phyloP scores from a whole-genome alignment of 192 early-diverging fungal species.

The Allomyces macrogynus region DNA sequence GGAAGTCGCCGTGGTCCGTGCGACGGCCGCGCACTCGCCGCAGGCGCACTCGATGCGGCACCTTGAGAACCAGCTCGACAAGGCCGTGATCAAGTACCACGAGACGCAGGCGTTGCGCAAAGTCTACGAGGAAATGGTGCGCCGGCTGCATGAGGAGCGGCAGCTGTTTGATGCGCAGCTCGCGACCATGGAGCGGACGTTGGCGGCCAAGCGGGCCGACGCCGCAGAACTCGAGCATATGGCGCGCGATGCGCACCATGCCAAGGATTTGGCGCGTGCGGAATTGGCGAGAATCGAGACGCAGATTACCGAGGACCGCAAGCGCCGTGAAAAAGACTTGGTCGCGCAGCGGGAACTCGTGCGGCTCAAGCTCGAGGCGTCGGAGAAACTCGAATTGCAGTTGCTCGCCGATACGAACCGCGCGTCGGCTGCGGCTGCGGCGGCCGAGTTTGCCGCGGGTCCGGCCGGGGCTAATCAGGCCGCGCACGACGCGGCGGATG shows the following conservation, averaged over 20 bases:
- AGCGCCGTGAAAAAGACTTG: slow-evolving; percentile 35
- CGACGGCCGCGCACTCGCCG: slow-evolving; percentile 21
- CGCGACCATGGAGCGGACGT: slow-evolving; percentile 33
- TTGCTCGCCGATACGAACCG: not conserved
- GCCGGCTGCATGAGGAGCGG: slow-evolving; percentile 34
- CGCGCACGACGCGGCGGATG: slow-evolving; percentile 30
- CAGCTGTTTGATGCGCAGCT: slow-evolving; percentile 38
- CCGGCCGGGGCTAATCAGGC: slow-evolving; percentile 16
- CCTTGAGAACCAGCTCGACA: slow-evolving; percentile 38
- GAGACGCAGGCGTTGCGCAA: slow-evolving; percentile 39
- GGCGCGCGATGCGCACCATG: slow-evolving; percentile 38
- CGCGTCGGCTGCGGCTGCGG: not conserved
- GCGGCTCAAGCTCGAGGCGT: slow-evolving; percentile 30
- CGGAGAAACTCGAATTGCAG: slow-evolving; percentile 2
- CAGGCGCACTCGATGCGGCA: slow-evolving; percentile 36
- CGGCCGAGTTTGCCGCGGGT: not conserved
- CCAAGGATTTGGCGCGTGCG: slow-evolving; percentile 33
- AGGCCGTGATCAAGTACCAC: slow-evolving; percentile 43
- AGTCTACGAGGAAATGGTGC: slow-evolving; percentile 38
- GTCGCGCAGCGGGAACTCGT: slow-evolving; percentile 27
- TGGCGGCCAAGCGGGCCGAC: slow-evolving; percentile 33
- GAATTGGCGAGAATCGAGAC: slow-evolving; percentile 34
- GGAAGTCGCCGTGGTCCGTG: slow-evolving; percentile 22
- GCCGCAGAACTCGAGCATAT: slow-evolving; percentile 33
- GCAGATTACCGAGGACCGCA: slow-evolving; percentile 38